phyloP scores from a whole-genome alignment of 768 basidiomycete species.

The Lactarius tabidus region DNA sequence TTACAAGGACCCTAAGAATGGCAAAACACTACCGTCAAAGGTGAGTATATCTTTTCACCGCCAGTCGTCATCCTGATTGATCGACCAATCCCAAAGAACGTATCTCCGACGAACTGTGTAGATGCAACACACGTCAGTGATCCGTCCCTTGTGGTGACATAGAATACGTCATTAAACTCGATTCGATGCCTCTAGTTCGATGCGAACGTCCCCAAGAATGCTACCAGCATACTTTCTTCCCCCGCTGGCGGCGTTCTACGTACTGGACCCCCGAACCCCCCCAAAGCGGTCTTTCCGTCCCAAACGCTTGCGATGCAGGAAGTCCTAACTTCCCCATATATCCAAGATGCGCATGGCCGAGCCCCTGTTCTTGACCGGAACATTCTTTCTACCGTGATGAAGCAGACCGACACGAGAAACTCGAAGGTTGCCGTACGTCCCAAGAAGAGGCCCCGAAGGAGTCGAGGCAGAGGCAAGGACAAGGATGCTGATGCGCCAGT shows the following conservation, averaged over 20 bases:
- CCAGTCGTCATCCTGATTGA: background rate
- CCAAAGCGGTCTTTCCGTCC: background rate
- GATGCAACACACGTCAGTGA: conserved; percentile 17
- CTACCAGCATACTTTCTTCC: background rate
- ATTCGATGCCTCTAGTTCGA: conserved; percentile 7
- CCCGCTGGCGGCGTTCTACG: background rate
- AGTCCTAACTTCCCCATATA: background rate
- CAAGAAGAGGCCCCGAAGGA: background rate
- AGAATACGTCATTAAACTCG: background rate
- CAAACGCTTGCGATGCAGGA: background rate
- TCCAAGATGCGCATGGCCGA: background rate
- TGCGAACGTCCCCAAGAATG: background rate
- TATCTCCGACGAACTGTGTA: conserved; percentile 2
- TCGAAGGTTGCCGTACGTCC: background rate
- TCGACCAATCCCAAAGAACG: background rate
- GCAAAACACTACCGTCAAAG: background rate
- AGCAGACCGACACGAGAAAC: background rate
- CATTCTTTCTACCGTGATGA: background rate
- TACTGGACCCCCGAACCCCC: background rate
- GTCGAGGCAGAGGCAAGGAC: conserved; percentile 4
- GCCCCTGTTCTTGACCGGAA: background rate
- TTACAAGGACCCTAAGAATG: conserved; percentile 9
- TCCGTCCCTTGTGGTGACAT: background rate
- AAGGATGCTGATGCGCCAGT: background rate
- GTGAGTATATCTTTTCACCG: background rate